A percentile compares a stretch with the other conserved stretches of the same genome.
Conservation (phyloP, 1,139 yeast species). For the Saccharomyces hybrid region DNA sequence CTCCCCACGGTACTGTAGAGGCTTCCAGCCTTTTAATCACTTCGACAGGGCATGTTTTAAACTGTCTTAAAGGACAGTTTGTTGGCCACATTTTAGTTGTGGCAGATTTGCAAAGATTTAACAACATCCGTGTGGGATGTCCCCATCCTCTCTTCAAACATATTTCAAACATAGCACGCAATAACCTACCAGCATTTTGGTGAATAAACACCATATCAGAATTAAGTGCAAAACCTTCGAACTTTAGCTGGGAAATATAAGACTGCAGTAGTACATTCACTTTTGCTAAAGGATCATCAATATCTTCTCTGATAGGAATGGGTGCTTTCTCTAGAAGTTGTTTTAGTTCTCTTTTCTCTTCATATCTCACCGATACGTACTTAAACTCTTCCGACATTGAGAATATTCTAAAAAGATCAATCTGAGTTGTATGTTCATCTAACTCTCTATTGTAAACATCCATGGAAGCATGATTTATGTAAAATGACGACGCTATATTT, state of each 20-base stretch:
- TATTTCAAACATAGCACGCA: conserved; percentile 81
- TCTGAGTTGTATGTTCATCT: conserved; percentile 56
- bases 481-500: conserved; percentile 77
- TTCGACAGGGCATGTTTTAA: conserved; percentile 57
- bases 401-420: conserved; percentile 73
- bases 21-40: conserved; percentile 70
- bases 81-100: conserved; percentile 80
- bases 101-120: conserved; percentile 71
- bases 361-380: conserved; percentile 76
- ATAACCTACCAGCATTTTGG: conserved; percentile 85
- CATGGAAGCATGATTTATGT: conserved; percentile 71
- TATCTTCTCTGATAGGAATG: conserved; percentile 69
- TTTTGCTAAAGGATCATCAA: conserved; percentile 71
- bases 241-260: conserved; percentile 62
- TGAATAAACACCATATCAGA: conserved; percentile 92
- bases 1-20: conserved; percentile 76
- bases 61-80: conserved; percentile 82
- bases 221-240: conserved; percentile 86
- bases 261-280: conserved; percentile 76
- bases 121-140: conserved; percentile 45
- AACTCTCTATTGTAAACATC: conserved; percentile 52
- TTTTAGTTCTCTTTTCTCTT: conserved; percentile 71
- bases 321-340: conserved; percentile 73
- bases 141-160: conserved; percentile 71
- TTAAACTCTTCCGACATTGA: conserved; percentile 80